phyloP scores from a whole-genome alignment of 2,329 filamentous ascomycete species.

The Penicillium vulpinum region DNA sequence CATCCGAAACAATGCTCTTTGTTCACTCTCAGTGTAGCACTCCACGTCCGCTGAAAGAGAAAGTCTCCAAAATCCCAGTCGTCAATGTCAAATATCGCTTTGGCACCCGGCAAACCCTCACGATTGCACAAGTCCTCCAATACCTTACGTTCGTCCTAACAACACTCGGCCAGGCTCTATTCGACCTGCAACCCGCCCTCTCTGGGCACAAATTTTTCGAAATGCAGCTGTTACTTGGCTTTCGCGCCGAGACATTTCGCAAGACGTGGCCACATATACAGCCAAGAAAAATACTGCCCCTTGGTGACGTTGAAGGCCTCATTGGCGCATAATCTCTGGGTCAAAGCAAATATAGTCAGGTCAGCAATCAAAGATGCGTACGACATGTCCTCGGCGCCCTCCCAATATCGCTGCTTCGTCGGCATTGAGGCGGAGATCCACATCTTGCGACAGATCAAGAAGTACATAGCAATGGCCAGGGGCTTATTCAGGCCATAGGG shows the following conservation, averaged over 20 bases:
- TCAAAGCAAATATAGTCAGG: constrained; percentile 25
- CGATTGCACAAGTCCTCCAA: not conserved
- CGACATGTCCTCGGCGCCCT: constrained; percentile 15
- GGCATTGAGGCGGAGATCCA: constrained; percentile 15
- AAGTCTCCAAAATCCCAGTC: constrained; percentile 5
- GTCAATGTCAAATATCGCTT: constrained; percentile 15
- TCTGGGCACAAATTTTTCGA: not conserved
- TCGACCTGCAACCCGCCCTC: not conserved
- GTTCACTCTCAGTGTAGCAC: constrained; percentile 36
- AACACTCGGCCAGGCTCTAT: not conserved
- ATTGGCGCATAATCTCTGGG: constrained; percentile 19
- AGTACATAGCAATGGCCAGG: constrained; percentile 23
- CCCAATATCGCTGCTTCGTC: constrained; percentile 16
- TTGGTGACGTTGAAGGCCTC: constrained; percentile 30
- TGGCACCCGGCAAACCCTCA: not conserved
- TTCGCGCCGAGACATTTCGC: constrained; percentile 24
- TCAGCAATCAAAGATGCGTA: constrained; percentile 21
- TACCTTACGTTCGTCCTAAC: not conserved
- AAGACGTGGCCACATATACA: constrained; percentile 24
- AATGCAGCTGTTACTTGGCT: not conserved
- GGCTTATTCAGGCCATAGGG: constrained; percentile 24
- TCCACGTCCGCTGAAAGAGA: constrained; percentile 1
- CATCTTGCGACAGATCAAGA: constrained; percentile 18
- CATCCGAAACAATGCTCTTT: constrained; percentile 50
- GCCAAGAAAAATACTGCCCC: constrained; percentile 24